Evolutionary conservation across 768 basidiomycete genomes (phyloP).

Genomic region (Rhizopogon vesiculosus): DNA sequence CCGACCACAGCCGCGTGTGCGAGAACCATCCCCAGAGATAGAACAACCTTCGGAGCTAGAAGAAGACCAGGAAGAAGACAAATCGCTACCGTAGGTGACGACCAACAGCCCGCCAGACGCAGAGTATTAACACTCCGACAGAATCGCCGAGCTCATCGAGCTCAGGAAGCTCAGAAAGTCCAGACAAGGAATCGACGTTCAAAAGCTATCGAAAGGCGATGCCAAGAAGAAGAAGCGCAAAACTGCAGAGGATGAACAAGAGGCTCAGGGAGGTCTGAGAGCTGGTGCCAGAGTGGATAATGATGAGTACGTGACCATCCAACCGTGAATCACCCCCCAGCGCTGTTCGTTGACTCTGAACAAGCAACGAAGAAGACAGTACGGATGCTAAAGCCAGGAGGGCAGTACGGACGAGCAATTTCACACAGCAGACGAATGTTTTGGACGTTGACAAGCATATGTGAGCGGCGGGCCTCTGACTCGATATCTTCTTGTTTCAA

Average conservation of each 20-base stretch:
- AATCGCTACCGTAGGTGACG: slow-evolving; percentile 45
- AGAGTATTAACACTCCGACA: slow-evolving; percentile 22
- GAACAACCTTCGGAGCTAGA: slow-evolving; percentile 6
- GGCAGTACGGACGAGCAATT: slow-evolving; percentile 82
- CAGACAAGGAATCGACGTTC: slow-evolving; percentile 80
- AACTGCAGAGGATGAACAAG: slow-evolving; percentile 34
- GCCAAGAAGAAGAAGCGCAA: slow-evolving; percentile 65
- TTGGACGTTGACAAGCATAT: slow-evolving; percentile 99
- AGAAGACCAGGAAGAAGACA: slow-evolving; percentile 33
- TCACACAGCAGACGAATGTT: slow-evolving; percentile 94
- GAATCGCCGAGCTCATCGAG: slow-evolving; percentile 81
- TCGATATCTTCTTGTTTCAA: not conserved
- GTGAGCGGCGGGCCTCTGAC: slow-evolving; percentile 40
- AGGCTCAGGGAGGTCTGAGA: slow-evolving; percentile 53
- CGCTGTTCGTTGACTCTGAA: not conserved
- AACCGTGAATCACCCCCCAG: not conserved
- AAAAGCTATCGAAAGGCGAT: slow-evolving; percentile 84
- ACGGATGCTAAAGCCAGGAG: slow-evolving; percentile 68
- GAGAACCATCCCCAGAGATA: slow-evolving; percentile 39
- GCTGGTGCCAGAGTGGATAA: slow-evolving; percentile 37
- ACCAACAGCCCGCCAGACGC: not conserved
- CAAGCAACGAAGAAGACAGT: slow-evolving; percentile 53
- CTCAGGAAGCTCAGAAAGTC: slow-evolving; percentile 70
- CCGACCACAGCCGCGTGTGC: slow-evolving; percentile 55
- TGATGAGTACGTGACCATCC: slow-evolving; percentile 42